Evolutionary conservation across 805 yeast genomes (phyloP).

Genomic region (Yarrowia yakushimensis): DNA sequence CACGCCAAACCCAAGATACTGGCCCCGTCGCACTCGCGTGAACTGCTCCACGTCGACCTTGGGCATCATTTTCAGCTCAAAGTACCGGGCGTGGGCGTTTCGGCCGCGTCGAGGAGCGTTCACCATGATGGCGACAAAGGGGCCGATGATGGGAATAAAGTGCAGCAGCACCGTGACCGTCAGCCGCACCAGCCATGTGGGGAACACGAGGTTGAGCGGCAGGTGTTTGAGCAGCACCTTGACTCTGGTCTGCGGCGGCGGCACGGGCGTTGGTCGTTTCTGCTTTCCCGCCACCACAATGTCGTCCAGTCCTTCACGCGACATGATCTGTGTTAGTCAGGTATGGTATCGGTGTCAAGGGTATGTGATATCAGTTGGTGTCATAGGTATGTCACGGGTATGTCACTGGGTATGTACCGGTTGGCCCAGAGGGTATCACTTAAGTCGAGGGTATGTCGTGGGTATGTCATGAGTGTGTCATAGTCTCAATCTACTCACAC

Average conservation of each 20-base stretch:
- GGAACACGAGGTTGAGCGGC: conserved; percentile 43
- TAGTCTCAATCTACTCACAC: too few species aligned
- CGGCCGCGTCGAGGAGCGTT: conserved; percentile 56
- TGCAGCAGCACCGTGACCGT: conserved; percentile 42
- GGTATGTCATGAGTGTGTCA: too few species aligned
- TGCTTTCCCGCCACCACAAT: conserved; percentile 44
- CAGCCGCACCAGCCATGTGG: conserved; percentile 43
- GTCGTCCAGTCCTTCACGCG: conserved; percentile 46
- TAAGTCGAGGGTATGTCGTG: too few species aligned
- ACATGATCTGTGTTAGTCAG: conserved; percentile 34
- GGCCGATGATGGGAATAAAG: conserved; percentile 58
- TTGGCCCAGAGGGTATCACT: too few species aligned
- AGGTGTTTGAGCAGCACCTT: conserved; percentile 37
- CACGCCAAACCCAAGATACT: conserved; percentile 39
- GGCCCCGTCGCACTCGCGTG: conserved; percentile 33
- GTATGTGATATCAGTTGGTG: background rate
- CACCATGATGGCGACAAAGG: conserved; percentile 47
- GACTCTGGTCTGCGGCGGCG: conserved; percentile 32
- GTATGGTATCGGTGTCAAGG: background rate
- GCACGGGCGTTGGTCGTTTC: conserved; percentile 34
- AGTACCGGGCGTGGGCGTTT: conserved; percentile 53
- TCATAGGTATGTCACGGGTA: too few species aligned
- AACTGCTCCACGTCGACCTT: conserved; percentile 42
- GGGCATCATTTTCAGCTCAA: conserved; percentile 51
- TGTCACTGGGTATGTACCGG: too few species aligned